These are phyloP conservation scores for Gremmenia infestans DNA, from an alignment of 2,329 filamentous ascomycete species.

Conservation along the genomic window DNA sequence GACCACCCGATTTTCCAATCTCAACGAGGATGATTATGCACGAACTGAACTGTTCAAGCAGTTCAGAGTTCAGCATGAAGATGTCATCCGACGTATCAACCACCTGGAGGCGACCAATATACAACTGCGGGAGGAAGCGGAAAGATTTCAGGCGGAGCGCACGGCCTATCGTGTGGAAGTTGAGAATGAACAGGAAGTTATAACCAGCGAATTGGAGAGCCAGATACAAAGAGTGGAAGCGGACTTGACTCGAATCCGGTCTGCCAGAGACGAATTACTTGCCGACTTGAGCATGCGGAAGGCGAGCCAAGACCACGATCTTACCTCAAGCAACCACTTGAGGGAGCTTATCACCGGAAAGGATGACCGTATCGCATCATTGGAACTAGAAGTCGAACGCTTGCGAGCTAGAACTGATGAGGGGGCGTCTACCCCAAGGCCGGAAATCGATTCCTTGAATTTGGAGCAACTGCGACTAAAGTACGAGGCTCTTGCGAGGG, in stretches of 20 bases:
- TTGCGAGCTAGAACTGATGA: slow-evolving; percentile 54
- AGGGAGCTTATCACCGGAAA: slow-evolving; percentile 76
- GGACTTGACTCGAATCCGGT: slow-evolving; percentile 80
- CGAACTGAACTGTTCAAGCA: slow-evolving; percentile 91
- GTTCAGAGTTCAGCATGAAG: slow-evolving; percentile 84
- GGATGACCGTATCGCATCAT: slow-evolving; percentile 71
- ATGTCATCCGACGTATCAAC: slow-evolving; percentile 88
- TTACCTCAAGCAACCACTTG: slow-evolving; percentile 63
- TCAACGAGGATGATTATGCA: slow-evolving; percentile 90
- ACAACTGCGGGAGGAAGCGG: slow-evolving; percentile 76
- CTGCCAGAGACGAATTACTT: slow-evolving; percentile 76
- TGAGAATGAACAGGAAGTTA: slow-evolving; percentile 70
- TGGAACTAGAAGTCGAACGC: slow-evolving; percentile 79
- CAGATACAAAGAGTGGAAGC: slow-evolving; percentile 76
- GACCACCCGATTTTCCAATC: slow-evolving; percentile 60
- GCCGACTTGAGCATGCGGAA: slow-evolving; percentile 79
- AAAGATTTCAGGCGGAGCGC: slow-evolving; percentile 79
- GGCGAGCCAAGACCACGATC: slow-evolving; percentile 71
- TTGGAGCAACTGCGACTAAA: slow-evolving; percentile 69
- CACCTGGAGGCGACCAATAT: slow-evolving; percentile 85
- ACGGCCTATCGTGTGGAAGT: slow-evolving; percentile 76
- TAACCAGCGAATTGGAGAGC: slow-evolving; percentile 73
- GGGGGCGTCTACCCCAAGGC: slow-evolving; percentile 37
- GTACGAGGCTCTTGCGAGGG: slow-evolving; percentile 69
- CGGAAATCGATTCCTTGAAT: slow-evolving; percentile 53